Evolutionary conservation across 1,284 basidiomycete genomes (phyloP).

Genomic region (Tausonia pullulans): DNA sequence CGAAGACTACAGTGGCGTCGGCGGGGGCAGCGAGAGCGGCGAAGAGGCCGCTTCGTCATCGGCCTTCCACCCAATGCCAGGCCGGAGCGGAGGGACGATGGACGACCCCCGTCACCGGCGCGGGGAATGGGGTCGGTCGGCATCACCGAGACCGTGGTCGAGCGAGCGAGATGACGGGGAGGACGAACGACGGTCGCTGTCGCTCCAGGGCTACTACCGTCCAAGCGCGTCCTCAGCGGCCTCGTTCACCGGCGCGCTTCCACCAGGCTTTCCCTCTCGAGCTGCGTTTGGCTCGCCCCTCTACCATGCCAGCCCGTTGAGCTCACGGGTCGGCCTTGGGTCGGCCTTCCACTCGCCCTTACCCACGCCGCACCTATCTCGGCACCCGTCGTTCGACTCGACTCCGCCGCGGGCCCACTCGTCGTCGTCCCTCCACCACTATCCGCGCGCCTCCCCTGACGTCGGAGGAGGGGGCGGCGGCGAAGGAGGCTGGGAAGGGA

Average conservation of each 20-base stretch:
- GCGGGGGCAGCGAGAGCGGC: conserved; percentile 38
- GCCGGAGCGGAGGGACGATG: too few relatives aligned
- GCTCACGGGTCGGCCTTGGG: conserved; percentile 13
- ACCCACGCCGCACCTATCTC: conserved; percentile 3
- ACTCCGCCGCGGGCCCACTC: not conserved
- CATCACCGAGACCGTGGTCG: too few relatives aligned
- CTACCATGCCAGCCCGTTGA: not conserved
- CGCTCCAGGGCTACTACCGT: too few relatives aligned
- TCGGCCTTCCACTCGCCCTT: not conserved
- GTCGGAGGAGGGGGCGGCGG: too few relatives aligned
- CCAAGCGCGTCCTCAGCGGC: too few relatives aligned
- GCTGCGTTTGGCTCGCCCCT: not conserved
- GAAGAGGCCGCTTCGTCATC: not conserved
- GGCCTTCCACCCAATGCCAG: not conserved
- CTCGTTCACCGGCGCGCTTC: not conserved
- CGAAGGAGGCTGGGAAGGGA: not conserved
- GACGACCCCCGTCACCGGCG: too few relatives aligned
- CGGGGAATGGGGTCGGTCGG: too few relatives aligned
- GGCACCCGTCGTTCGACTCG: conserved; percentile 6
- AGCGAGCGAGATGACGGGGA: too few relatives aligned
- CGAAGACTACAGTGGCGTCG: conserved; percentile 20
- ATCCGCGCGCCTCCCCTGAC: not conserved
- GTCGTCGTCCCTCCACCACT: not conserved
- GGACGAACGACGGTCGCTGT: too few relatives aligned
- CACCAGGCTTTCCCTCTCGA: not conserved